Evolutionary conservation across 2,329 filamentous ascomycete species (phyloP), one percentile per base, ranked within the genome.

Genomic region (Helicocarpus griseus): DNA sequence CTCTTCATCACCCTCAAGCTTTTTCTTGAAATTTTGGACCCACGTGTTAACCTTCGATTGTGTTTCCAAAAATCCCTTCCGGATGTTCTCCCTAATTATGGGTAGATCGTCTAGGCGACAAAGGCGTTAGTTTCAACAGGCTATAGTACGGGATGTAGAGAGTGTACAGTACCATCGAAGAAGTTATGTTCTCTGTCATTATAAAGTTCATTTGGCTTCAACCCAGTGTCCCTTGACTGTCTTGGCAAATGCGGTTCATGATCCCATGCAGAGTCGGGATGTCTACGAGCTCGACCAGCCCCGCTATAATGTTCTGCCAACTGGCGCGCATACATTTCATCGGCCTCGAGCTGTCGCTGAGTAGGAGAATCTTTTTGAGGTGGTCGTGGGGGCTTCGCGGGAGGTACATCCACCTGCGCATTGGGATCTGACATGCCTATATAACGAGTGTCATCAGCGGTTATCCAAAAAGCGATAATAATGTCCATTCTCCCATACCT

Each of bases 31-130:
- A 56, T 83, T 89, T 48, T 81, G 86, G 61, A 98, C 89, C 90
- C 91, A 97, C 47, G 81, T 80, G 72, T 95, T 97, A 61, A 98
- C 87, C 64, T 87, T 94, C 51, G 81, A 83, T 72, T 97, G 93
- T 1, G 93, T 97, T 64, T 98, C 90, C 51, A 89, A 64, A 71
- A 98, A 98, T 3, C 93, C 93, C 72, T 97, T 94, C 65, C 85
- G 86, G 60, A 98, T 80, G 63, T 94, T 96, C 65, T 95, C 89
- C 58, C 84, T 85, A 64, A 98, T 96, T 47, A 91, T 83, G 1
- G 93, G 91, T 13, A 98, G 79, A 60, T 98, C 93, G 62, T 98
- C 93, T 82, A 57, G 49, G 36, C 14, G 2, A 8, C 19, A 3
- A n/a, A 35, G 13, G 31, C 4, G n/a, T 21, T 13, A 31, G 8